These are phyloP conservation scores for Tolypocladium ovalisporum DNA, from an alignment of 2,329 filamentous ascomycete genomes.

Conservation along the genomic window DNA sequence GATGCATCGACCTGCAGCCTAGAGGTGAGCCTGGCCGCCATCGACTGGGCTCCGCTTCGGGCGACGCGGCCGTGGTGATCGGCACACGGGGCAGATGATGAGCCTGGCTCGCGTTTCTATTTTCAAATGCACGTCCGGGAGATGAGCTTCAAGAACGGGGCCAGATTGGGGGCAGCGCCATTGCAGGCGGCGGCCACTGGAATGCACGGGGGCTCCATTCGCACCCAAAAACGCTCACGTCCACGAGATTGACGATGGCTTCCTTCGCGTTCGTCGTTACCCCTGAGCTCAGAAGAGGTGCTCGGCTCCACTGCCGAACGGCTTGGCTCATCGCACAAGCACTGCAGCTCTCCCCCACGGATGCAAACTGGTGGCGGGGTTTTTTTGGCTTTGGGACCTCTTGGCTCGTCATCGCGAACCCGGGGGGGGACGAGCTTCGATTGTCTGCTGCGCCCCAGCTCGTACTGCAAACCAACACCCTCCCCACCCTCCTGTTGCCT, in stretches of 20 bases:
- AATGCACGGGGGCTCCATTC: neutral
- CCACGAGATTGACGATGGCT: neutral
- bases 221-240: neutral
- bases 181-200: neutral
- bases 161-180: neutral
- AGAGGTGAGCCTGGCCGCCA: neutral
- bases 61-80: neutral
- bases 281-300: neutral
- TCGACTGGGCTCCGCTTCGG: neutral
- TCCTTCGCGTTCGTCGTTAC: neutral
- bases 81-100: no score
- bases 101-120: neutral
- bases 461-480: neutral
- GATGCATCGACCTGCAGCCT: neutral
- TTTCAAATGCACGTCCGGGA: neutral
- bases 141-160: neutral
- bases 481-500: neutral
- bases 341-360: no score
- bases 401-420: no score
- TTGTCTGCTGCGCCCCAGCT: neutral
- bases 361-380: no score
- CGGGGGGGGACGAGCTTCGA: neutral
- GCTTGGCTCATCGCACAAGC: neutral
- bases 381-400: no score
- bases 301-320: neutral